A percentile compares a stretch with the other conserved stretches of the same genome.
phyloP scores from a whole-genome alignment of 1,139 yeast genomes.

The Candida pseudoviswanathii region DNA sequence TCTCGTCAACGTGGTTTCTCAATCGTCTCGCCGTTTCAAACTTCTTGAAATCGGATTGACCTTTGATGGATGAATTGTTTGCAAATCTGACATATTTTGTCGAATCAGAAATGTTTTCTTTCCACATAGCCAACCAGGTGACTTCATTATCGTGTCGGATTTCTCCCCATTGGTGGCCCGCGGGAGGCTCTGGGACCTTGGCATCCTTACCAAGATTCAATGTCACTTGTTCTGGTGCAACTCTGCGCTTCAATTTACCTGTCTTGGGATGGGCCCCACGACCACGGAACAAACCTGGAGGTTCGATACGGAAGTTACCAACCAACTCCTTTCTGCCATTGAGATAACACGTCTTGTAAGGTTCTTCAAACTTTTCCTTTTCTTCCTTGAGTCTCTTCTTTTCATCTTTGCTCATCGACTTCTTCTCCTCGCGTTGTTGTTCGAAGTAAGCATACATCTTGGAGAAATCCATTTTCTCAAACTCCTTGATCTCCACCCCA shows the following conservation, averaged over 20 bases:
- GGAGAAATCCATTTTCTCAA: constrained; percentile 75
- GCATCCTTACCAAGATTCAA: constrained; percentile 77
- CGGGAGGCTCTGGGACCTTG: constrained; percentile 79
- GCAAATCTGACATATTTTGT: constrained; percentile 90
- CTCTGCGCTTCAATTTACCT: constrained; percentile 82
- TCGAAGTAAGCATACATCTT: constrained; percentile 77
- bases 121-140: constrained; percentile 97
- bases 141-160: constrained; percentile 86
- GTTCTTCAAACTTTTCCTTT: constrained; percentile 76
- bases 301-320: constrained; percentile 93
- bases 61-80: constrained; percentile 87
- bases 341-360: constrained; percentile 74
- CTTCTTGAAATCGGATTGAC: constrained; percentile 86
- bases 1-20: constrained; percentile 67
- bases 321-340: constrained; percentile 92
- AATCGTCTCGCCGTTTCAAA: constrained; percentile 91
- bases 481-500: constrained; percentile 54
- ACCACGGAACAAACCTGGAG: constrained; percentile 94
- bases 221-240: constrained; percentile 85
- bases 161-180: constrained; percentile 90
- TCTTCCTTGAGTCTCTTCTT: constrained; percentile 74
- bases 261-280: constrained; percentile 98
- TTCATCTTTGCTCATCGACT: constrained; percentile 64
- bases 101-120: constrained; percentile 83
- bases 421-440: constrained; percentile 69